Evolutionary conservation across 768 basidiomycete genomes (phyloP).

Genomic region (Ramaria rubella): DNA sequence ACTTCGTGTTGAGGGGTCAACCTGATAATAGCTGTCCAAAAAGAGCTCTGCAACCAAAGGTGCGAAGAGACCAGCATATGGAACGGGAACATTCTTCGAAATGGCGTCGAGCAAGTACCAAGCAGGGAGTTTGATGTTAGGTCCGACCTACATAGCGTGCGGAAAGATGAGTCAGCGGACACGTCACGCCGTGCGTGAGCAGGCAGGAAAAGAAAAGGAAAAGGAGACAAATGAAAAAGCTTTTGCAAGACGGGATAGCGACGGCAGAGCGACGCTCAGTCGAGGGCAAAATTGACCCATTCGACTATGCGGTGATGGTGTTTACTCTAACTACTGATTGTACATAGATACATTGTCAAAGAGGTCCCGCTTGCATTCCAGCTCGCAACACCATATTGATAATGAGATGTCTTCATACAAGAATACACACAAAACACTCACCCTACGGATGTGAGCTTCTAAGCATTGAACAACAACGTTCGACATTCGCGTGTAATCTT

Average conservation of each 20-base stretch:
- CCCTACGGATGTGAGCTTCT: constrained; percentile 78
- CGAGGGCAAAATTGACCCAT: background rate
- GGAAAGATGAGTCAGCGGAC: constrained; percentile 71
- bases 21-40: constrained; percentile 79
- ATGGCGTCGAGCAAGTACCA: constrained; percentile 97
- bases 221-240: constrained; percentile 26
- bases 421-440: constrained; percentile 49
- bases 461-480: constrained; percentile 77
- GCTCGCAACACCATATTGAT: background rate
- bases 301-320: background rate
- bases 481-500: constrained; percentile 74
- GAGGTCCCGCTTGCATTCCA: background rate
- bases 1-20: constrained; percentile 75
- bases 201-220: constrained; percentile 16
- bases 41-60: constrained; percentile 78
- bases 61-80: constrained; percentile 83
- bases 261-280: constrained; percentile 13
- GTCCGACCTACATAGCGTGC: constrained; percentile 58
- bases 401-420: background rate
- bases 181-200: constrained; percentile 21
- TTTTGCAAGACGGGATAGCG: constrained; percentile 15
- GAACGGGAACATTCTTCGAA: constrained; percentile 91
- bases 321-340: constrained; percentile 3
- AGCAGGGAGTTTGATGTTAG: constrained; percentile 85
- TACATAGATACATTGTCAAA: constrained; percentile 5